phyloP scores from a whole-genome alignment of 345 rosid species.

The Orychophragmus violaceus region DNA sequence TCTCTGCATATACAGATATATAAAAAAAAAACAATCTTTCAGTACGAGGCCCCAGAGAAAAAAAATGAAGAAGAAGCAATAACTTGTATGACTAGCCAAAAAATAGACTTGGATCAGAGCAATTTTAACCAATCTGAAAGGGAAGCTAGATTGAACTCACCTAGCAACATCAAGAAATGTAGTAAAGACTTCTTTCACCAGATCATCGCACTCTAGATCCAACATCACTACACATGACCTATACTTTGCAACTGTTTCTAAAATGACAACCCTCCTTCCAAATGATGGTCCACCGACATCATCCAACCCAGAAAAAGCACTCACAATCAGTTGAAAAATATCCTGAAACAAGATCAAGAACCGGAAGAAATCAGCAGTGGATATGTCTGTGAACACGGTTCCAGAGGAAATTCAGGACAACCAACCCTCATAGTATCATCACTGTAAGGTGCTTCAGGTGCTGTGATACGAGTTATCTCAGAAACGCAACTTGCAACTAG shows the following conservation, averaged over 20 bases:
- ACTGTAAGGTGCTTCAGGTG: conserved; percentile 95
- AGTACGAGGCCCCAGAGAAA: background rate
- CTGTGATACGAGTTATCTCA: conserved; percentile 93
- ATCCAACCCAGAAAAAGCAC: conserved; percentile 75
- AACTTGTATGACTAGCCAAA: background rate
- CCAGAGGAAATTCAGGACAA: conserved; percentile 1
- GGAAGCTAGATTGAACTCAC: conserved; percentile 37
- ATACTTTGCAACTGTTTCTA: conserved; percentile 94
- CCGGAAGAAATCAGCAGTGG: conserved; percentile 4
- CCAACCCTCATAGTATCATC: conserved; percentile 83
- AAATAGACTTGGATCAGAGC: background rate
- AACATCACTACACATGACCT: conserved; percentile 96
- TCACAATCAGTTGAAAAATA: conserved; percentile 74
- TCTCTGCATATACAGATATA: conserved; percentile 52
- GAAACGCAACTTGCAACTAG: conserved; percentile 90
- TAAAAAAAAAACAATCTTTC: background rate
- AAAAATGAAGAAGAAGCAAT: background rate
- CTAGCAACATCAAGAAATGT: conserved; percentile 87
- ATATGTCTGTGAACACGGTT: background rate
- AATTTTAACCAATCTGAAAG: background rate
- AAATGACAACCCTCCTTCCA: conserved; percentile 86
- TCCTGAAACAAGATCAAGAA: conserved; percentile 51
- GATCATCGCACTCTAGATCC: conserved; percentile 96
- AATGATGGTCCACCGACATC: conserved; percentile 83
- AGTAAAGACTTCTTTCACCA: conserved; percentile 83